Conservation (phyloP, 1,139 yeast species). For the Suhomyces choctaworum region DNA sequence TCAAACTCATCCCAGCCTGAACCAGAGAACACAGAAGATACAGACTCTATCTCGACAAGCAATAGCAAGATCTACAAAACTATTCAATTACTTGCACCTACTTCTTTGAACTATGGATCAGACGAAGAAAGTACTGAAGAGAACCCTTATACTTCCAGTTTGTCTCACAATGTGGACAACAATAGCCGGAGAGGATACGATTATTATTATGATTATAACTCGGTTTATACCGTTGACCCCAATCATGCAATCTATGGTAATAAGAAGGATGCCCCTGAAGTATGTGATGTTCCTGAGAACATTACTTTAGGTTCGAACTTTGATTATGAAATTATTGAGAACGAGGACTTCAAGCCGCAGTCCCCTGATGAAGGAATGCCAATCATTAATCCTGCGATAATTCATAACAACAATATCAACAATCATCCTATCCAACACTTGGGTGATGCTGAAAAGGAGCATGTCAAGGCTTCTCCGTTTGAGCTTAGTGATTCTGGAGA, state of each 20-base stretch:
- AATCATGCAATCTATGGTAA: constrained; percentile 45
- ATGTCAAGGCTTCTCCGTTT: constrained; percentile 11
- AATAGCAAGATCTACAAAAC: constrained; percentile 42
- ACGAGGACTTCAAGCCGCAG: constrained; percentile 15
- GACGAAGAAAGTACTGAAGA: constrained; percentile 65
- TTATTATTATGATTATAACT: constrained; percentile 83
- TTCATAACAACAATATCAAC: constrained; percentile 17
- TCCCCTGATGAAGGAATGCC: constrained; percentile 19
- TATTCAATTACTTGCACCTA: constrained; percentile 77
- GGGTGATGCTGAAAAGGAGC: neutral
- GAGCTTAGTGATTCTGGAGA: constrained; percentile 18
- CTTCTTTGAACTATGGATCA: constrained; percentile 75
- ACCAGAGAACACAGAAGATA: constrained; percentile 22
- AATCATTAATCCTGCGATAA: constrained; percentile 24
- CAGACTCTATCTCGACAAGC: constrained; percentile 27
- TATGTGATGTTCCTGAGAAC: constrained; percentile 48
- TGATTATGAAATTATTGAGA: constrained; percentile 38
- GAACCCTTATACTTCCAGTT: constrained; percentile 56
- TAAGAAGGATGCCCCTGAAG: constrained; percentile 34
- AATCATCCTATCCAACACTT: constrained; percentile 7
- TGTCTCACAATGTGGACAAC: constrained; percentile 74
- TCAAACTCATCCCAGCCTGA: constrained; percentile 11
- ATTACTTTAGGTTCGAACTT: constrained; percentile 43
- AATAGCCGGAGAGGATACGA: constrained; percentile 69
- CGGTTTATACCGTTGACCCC: constrained; percentile 68